phyloP scores from a whole-genome alignment of 164 flowering plant genomes.

The Echeveria elegans region DNA sequence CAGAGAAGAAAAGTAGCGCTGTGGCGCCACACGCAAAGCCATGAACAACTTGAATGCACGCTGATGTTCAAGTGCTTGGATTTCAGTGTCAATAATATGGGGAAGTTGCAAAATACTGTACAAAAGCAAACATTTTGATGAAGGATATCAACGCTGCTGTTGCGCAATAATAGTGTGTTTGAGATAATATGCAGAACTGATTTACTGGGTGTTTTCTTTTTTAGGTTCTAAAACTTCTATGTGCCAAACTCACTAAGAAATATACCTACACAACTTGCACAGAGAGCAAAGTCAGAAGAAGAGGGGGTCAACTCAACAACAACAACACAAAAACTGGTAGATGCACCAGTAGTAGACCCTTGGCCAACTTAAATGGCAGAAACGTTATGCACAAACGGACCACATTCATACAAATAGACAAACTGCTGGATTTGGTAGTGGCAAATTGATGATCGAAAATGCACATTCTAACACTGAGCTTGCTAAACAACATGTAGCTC shows the following conservation, averaged over 20 bases:
- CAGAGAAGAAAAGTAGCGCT: neutral
- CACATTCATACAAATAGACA: neutral
- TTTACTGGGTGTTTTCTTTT: neutral
- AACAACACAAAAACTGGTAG: neutral
- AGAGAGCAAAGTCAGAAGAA: neutral
- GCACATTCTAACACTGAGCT: neutral
- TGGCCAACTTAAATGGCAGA: neutral
- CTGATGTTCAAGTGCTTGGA: neutral
- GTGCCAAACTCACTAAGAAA: no score
- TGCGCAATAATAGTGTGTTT: constrained; percentile 1
- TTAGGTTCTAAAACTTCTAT: no score
- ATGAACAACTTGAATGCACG: neutral
- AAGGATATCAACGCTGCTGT: neutral
- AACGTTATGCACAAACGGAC: neutral
- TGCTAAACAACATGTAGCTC: neutral
- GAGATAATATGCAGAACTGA: neutral
- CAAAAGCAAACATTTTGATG: neutral
- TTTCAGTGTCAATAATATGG: neutral
- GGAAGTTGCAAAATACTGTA: no score
- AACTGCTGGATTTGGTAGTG: neutral
- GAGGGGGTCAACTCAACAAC: neutral
- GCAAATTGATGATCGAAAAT: neutral
- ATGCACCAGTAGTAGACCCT: neutral
- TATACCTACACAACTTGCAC: no score
- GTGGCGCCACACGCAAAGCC: neutral